Base-by-base conservation (phyloP, 257 asterid species). In the Scutellaria barbata region DNA sequence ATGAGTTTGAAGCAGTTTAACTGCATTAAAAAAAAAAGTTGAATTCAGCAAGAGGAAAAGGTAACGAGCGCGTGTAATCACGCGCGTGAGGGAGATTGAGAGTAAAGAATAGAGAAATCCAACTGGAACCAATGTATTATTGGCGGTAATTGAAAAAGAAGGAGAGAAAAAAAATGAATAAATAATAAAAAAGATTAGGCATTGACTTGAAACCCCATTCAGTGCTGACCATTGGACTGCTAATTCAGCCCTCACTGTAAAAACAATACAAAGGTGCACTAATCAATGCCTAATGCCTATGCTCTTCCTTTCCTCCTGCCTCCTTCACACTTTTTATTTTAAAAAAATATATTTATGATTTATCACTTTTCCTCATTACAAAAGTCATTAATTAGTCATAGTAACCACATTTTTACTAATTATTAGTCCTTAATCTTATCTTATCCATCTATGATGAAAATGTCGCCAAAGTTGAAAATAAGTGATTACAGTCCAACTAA, bases 181-280 rank as follows among this genome's bases (percentile, higher is more conserved):
- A 76, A 68, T 76, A 82, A 79, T 77, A 89, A 67, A 73, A 76
- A 71, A 63, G 77, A 74, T 71, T 59, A 76, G 80, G 53, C 88
- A 80, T 88, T 85, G 96, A 86, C 93, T 80, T 75, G 45, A 71
- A 55, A 56, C 76, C 79, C 69, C 41, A 4, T 69, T 47, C 79
- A 77, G 62, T 69, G 81, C 81, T 83, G 79, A 77, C 84, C 80
- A 71, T 80, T 68, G 50, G 60, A 63, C 69, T 61, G 42, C 57
- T 63, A 52, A 37, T 20, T 70, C 14, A 11, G 42, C 45, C 53
- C 20, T 45, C 39, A 8, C 60, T 70, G 52, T 61, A 57, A 22
- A 46, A 10, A 54, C 48, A 37, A 65, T 51, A 11, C 0, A 71
- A 33, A 5, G 77, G 25, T 43, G 48, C 30, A 71, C 46, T 79